phyloP scores from a whole-genome alignment of 768 basidiomycete genomes.

The Leucogyrophana mollusca region DNA sequence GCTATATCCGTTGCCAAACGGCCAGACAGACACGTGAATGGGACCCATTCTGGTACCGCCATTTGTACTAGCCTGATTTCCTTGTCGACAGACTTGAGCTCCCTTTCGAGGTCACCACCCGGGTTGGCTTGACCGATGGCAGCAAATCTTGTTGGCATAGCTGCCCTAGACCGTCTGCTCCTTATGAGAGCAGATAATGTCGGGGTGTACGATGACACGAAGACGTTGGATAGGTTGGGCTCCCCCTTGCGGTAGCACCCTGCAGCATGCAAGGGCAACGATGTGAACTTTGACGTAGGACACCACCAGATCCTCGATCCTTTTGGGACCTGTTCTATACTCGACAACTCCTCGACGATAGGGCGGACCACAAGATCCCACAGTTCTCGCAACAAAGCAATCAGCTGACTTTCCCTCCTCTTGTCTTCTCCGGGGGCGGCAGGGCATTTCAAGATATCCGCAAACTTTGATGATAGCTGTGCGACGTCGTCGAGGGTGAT shows the following conservation, averaged over 20 bases:
- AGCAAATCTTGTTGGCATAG: not conserved
- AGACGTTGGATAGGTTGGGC: not conserved
- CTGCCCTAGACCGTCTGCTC: slow-evolving; percentile 1
- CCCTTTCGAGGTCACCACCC: not conserved
- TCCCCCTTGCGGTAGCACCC: slow-evolving; percentile 9
- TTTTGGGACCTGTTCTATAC: too few relatives aligned
- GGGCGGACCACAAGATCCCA: slow-evolving; percentile 30
- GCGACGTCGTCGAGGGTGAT: not conserved
- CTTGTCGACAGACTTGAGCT: not conserved
- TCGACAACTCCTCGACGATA: slow-evolving; percentile 19
- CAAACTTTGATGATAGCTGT: not conserved
- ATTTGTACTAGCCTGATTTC: too few relatives aligned
- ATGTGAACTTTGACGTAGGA: slow-evolving; percentile 3
- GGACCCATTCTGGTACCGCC: too few relatives aligned
- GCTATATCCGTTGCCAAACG: not conserved
- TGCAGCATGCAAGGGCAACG: too few relatives aligned
- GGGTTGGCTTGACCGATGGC: slow-evolving; percentile 5
- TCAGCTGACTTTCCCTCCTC: slow-evolving; percentile 2
- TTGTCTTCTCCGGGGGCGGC: too few relatives aligned
- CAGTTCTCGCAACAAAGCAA: slow-evolving; percentile 19
- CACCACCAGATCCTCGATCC: too few relatives aligned
- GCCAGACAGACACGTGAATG: not conserved
- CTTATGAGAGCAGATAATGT: slow-evolving; percentile 3
- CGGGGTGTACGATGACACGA: slow-evolving; percentile 11
- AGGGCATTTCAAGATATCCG: too few relatives aligned